Evolutionary conservation across 345 rosid genomes (phyloP).

Genomic region (Lumnitzera littorea): DNA sequence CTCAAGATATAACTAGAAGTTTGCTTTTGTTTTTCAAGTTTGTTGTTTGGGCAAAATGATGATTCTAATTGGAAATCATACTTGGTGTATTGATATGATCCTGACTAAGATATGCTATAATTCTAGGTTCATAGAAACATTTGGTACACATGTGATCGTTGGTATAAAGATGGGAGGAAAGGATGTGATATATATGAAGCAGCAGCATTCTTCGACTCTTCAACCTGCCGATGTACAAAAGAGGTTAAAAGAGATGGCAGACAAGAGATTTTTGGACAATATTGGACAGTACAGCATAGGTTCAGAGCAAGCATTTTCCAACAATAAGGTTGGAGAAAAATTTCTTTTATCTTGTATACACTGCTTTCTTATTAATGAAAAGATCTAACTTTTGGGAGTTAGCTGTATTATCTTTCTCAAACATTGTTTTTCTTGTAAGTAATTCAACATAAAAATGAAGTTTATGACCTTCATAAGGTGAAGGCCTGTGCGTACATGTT

Average conservation of each 20-base stretch:
- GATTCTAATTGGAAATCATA: no score
- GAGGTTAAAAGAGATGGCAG: conserved; percentile 73
- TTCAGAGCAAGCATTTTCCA: conserved; percentile 13
- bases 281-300: conserved; percentile 31
- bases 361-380: background rate
- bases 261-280: conserved; percentile 66
- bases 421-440: no score
- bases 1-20: no score
- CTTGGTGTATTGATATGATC: no score
- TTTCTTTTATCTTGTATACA: background rate
- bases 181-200: conserved; percentile 82
- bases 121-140: conserved; percentile 72
- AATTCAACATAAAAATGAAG: no score
- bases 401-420: no score
- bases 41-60: no score
- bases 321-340: conserved; percentile 11
- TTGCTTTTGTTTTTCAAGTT: no score
- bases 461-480: no score
- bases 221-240: conserved; percentile 73
- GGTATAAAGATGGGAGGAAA: conserved; percentile 96
- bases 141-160: conserved; percentile 84
- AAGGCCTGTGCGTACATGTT: no score
- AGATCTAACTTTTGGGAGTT: no score
- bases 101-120: background rate
- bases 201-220: conserved; percentile 69